These are phyloP conservation scores for Trametes cinnabarina DNA, from an alignment of 768 basidiomycete species.

Conservation along the genomic window DNA sequence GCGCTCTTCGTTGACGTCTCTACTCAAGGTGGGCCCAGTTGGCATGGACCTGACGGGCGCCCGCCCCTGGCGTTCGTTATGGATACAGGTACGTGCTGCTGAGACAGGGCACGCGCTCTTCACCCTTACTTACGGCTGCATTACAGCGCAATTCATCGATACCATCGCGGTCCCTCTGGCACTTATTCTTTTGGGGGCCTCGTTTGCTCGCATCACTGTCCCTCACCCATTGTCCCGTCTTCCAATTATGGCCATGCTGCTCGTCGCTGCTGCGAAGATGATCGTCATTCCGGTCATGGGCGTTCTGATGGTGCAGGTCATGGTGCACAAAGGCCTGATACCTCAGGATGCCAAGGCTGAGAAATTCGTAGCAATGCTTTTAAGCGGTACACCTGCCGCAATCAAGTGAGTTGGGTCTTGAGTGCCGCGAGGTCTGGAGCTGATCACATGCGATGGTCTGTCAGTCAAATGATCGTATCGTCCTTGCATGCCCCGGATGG, in stretches of 20 bases:
- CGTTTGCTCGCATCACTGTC: constrained; percentile 38
- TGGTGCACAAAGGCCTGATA: constrained; percentile 32
- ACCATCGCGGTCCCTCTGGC: constrained; percentile 20
- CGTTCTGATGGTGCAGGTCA: constrained; percentile 31
- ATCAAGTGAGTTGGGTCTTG: constrained; percentile 31
- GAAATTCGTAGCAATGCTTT: constrained; percentile 44
- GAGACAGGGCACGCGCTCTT: background rate
- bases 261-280: constrained; percentile 37
- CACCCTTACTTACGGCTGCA: constrained; percentile 14
- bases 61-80: constrained; percentile 35
- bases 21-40: constrained; percentile 25
- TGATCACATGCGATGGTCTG: background rate
- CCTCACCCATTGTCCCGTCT: constrained; percentile 34
- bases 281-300: constrained; percentile 40
- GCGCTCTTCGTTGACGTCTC: constrained; percentile 31
- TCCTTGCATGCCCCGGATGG: constrained; percentile 46
- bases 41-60: constrained; percentile 36
- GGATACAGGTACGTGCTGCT: constrained; percentile 28
- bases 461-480: constrained; percentile 44
- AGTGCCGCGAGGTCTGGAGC: background rate
- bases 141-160: constrained; percentile 23
- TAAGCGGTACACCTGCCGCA: constrained; percentile 47
- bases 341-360: constrained; percentile 39
- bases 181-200: constrained; percentile 31
- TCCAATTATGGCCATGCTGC: constrained; percentile 37